Percentiles rank a stretch among this genome's conserved stretches.
Conservation (phyloP, 352 stramenopile species). For the Pythium aristosporum region DNA sequence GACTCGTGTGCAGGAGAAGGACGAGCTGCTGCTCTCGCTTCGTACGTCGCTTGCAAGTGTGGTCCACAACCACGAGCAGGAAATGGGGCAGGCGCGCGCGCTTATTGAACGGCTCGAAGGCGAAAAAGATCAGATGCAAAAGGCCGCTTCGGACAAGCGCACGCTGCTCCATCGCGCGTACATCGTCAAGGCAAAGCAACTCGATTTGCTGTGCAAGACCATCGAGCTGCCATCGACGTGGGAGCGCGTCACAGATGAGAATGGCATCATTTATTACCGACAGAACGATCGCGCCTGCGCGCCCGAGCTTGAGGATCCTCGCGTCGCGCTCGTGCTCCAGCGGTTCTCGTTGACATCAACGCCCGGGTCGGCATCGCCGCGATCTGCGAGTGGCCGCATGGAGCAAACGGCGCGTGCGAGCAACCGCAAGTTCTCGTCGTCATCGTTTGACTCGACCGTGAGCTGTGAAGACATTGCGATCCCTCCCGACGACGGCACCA, state of each 20-base stretch:
- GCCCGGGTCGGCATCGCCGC: slow-evolving; percentile 23
- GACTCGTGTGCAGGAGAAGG: slow-evolving; percentile 41
- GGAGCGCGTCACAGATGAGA: slow-evolving; percentile 46
- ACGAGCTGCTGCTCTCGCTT: slow-evolving; percentile 36
- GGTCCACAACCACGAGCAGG: slow-evolving; percentile 39
- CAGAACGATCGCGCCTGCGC: slow-evolving; percentile 36
- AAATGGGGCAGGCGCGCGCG: slow-evolving; percentile 30
- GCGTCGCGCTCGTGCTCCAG: slow-evolving; percentile 35
- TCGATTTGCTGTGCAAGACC: slow-evolving; percentile 51
- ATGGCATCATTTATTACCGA: slow-evolving; percentile 52
- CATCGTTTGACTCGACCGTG: slow-evolving; percentile 40
- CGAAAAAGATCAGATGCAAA: slow-evolving; percentile 43
- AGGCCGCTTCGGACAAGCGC: slow-evolving; percentile 41
- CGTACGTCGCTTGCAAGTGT: slow-evolving; percentile 35
- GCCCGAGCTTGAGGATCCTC: slow-evolving; percentile 53
- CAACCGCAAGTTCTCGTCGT: slow-evolving; percentile 36
- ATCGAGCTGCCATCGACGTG: slow-evolving; percentile 42
- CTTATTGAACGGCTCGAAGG: slow-evolving; percentile 32
- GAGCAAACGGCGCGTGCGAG: slow-evolving; percentile 17
- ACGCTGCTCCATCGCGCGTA: slow-evolving; percentile 43
- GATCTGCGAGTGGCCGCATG: slow-evolving; percentile 29
- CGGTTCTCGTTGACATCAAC: not conserved
- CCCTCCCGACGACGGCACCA: slow-evolving; percentile 54
- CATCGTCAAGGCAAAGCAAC: slow-evolving; percentile 52
- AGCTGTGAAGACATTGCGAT: slow-evolving; percentile 39